These are phyloP conservation scores for Angophora floribunda DNA, from an alignment of 345 rosid species.

Conservation along the genomic window DNA sequence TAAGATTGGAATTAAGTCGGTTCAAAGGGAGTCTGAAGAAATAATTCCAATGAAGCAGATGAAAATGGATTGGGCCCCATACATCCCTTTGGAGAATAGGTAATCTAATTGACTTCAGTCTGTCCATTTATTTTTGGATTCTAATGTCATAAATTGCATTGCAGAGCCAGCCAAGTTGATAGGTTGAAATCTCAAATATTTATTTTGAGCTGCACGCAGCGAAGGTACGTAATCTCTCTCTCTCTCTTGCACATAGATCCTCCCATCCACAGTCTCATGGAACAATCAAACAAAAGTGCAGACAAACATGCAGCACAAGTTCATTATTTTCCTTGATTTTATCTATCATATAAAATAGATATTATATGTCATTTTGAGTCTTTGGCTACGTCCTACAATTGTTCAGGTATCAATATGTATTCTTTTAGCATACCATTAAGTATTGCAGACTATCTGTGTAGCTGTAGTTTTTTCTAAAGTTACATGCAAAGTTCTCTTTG, in stretches of 20 bases:
- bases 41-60: constrained; percentile 96
- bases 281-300: not conserved
- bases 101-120: constrained; percentile 3
- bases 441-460: not conserved
- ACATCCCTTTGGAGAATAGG: constrained; percentile 85
- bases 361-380: not conserved
- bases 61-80: constrained; percentile 99
- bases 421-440: not conserved
- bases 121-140: not conserved
- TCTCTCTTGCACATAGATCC: not conserved
- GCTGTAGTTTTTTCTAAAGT: not conserved
- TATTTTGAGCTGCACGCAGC: constrained; percentile 73
- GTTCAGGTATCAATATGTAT: not conserved
- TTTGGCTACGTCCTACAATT: not conserved
- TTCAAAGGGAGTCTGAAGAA: constrained; percentile 93
- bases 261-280: not conserved
- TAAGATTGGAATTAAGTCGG: constrained; percentile 91
- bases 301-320: not conserved
- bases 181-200: constrained; percentile 63
- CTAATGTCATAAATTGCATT: not conserved
- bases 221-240: constrained; percentile 37
- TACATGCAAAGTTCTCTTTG: not conserved
- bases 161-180: constrained; percentile 81
- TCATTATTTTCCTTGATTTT: not conserved
- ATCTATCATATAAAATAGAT: not conserved